Conservation (phyloP, 2,329 filamentous ascomycete genomes). For the Paraphoma chrysanthemicola region DNA sequence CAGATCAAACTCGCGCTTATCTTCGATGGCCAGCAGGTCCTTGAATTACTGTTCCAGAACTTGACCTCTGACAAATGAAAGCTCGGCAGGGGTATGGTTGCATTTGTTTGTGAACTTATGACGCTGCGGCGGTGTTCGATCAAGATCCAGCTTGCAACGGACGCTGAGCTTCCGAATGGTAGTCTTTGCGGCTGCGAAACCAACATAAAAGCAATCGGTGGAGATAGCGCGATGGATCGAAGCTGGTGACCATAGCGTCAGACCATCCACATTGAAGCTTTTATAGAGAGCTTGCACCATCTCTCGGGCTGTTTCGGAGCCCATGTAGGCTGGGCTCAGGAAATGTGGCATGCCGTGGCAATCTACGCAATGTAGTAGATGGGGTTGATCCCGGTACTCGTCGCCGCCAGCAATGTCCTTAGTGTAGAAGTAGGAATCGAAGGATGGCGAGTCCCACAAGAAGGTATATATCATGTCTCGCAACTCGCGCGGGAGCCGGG, state of each 20-base stretch:
- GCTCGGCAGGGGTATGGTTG: background rate
- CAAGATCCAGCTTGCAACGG: slow-evolving; percentile 6
- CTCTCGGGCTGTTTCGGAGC: background rate
- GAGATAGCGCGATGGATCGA: background rate
- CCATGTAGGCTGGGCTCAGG: background rate
- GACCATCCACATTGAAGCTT: background rate
- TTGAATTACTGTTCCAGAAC: background rate
- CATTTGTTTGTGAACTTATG: background rate
- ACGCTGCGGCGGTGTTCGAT: slow-evolving; percentile 1
- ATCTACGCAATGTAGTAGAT: background rate
- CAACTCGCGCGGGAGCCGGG: background rate
- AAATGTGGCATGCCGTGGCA: background rate
- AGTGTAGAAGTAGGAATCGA: background rate
- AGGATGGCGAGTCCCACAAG: background rate
- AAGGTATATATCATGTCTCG: background rate
- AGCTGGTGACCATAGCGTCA: slow-evolving; percentile 1
- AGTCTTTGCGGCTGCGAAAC: background rate
- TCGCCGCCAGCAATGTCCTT: background rate
- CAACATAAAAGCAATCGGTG: background rate
- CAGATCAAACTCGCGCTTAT: background rate
- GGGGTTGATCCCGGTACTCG: background rate
- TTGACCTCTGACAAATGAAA: background rate
- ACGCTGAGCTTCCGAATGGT: slow-evolving; percentile 3
- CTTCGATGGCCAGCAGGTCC: background rate
- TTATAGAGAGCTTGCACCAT: background rate